Evolutionary conservation across 1,284 basidiomycete genomes (phyloP).

Genomic region (Ganoderma sinense): DNA sequence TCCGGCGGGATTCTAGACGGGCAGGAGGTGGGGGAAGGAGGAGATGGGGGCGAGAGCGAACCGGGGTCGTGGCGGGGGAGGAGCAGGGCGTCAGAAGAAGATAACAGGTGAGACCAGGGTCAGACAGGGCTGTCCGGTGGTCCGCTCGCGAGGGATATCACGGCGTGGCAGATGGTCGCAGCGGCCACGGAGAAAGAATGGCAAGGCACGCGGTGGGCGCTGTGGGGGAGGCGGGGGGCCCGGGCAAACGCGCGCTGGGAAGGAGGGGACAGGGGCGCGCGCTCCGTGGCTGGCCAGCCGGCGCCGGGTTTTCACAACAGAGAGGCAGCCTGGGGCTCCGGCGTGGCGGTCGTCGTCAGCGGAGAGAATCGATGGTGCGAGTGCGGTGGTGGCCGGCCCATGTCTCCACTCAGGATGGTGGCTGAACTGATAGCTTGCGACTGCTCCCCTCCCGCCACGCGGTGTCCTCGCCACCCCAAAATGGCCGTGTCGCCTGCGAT

Average conservation of each 20-base stretch:
- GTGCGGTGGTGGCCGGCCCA: not conserved
- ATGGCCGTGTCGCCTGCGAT: conserved; percentile 19
- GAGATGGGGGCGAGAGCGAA: conserved; percentile 13
- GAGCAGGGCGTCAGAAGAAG: conserved; percentile 18
- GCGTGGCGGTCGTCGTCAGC: not conserved
- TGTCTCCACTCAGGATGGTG: conserved; percentile 6
- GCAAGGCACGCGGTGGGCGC: conserved; percentile 1
- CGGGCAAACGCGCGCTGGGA: not conserved
- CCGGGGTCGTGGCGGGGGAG: conserved; percentile 17
- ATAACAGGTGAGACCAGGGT: not conserved
- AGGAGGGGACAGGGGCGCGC: conserved; percentile 1
- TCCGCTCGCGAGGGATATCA: conserved; percentile 11
- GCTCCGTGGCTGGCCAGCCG: conserved; percentile 6
- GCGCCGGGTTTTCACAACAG: not conserved
- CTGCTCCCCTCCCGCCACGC: conserved; percentile 11
- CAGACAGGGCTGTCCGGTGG: conserved; percentile 10
- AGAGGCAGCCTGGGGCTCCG: not conserved
- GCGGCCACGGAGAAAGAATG: conserved; percentile 3
- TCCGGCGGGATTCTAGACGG: conserved; percentile 25
- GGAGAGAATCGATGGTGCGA: conserved; percentile 14
- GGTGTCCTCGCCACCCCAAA: conserved; percentile 16
- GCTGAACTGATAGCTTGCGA: conserved; percentile 28
- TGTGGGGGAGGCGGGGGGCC: conserved; percentile 7
- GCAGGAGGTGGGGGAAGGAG: conserved; percentile 9
- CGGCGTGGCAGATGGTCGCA: conserved; percentile 20